Evolutionary conservation across 2,329 filamentous ascomycete species (phyloP).

Genomic region (Neofusicoccum kwambonambiense): DNA sequence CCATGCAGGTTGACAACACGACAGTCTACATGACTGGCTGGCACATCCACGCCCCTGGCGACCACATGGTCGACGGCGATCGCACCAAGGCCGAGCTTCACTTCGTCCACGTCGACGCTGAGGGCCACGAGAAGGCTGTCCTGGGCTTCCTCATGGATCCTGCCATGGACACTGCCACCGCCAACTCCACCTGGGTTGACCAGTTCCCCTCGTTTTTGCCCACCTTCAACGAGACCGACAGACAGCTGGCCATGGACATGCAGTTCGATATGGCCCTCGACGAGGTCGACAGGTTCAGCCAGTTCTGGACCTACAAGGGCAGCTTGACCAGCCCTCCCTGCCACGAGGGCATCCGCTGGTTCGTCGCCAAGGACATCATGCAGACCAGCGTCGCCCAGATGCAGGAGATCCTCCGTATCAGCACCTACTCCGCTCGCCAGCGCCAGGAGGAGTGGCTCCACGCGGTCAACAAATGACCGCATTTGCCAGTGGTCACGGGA

Average conservation of each 20-base stretch:
- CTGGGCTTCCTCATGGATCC: constrained; percentile 47
- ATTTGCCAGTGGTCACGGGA: too few relatives aligned
- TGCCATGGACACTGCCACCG: constrained; percentile 39
- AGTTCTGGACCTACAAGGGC: constrained; percentile 52
- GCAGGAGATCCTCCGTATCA: constrained; percentile 46
- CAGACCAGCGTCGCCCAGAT: constrained; percentile 49
- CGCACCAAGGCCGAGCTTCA: constrained; percentile 50
- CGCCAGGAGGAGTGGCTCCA: constrained; percentile 51
- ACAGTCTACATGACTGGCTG: constrained; percentile 51
- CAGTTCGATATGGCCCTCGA: constrained; percentile 36
- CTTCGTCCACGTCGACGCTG: constrained; percentile 47
- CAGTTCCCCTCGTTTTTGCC: constrained; percentile 42
- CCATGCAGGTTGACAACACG: constrained; percentile 47
- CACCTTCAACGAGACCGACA: constrained; percentile 37
- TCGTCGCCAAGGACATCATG: constrained; percentile 43
- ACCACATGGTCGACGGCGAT: constrained; percentile 47
- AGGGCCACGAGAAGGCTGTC: constrained; percentile 45
- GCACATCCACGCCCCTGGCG: constrained; percentile 54
- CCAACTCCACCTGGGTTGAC: constrained; percentile 41
- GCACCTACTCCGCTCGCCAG: constrained; percentile 45
- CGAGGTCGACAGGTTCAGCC: constrained; percentile 40
- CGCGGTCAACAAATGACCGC: constrained; percentile 36
- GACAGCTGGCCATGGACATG: constrained; percentile 26
- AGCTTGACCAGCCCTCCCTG: constrained; percentile 50
- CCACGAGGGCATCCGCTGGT: constrained; percentile 49